phyloP scores from a whole-genome alignment of 768 basidiomycete genomes.

The Auriscalpium vulgare region DNA sequence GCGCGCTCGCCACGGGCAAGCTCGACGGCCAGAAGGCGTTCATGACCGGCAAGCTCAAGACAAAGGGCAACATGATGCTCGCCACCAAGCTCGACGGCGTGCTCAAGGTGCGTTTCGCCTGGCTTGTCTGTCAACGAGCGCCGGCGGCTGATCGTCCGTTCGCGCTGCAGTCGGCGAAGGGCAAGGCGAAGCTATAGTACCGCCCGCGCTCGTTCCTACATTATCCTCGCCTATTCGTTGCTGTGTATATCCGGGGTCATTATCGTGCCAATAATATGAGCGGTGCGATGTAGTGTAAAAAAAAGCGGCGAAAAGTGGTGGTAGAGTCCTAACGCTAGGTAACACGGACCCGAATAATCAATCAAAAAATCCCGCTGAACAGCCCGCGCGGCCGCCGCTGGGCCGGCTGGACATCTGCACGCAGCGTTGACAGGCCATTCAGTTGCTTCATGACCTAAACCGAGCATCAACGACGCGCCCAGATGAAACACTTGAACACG shows the following conservation, averaged over 20 bases:
- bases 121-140: background rate
- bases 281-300: background rate
- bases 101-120: constrained; percentile 53
- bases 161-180: constrained; percentile 6
- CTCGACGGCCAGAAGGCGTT: constrained; percentile 91
- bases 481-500: constrained; percentile 1
- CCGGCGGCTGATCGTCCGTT: background rate
- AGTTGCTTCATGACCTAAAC: constrained; percentile 89
- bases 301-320: background rate
- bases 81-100: constrained; percentile 85
- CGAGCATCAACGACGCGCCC: constrained; percentile 3
- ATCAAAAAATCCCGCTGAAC: constrained; percentile 61
- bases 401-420: constrained; percentile 70
- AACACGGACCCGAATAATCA: background rate
- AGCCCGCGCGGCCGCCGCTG: constrained; percentile 71
- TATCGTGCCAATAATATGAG: background rate
- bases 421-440: constrained; percentile 82
- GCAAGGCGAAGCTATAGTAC: constrained; percentile 11
- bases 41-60: constrained; percentile 92
- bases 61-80: constrained; percentile 88
- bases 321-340: background rate
- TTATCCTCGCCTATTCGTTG: background rate
- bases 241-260: background rate
- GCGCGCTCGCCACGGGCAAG: constrained; percentile 68
- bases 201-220: background rate